Evolutionary conservation across 2,329 filamentous ascomycete genomes (phyloP).

Genomic region (Raffaelea albimanens): DNA sequence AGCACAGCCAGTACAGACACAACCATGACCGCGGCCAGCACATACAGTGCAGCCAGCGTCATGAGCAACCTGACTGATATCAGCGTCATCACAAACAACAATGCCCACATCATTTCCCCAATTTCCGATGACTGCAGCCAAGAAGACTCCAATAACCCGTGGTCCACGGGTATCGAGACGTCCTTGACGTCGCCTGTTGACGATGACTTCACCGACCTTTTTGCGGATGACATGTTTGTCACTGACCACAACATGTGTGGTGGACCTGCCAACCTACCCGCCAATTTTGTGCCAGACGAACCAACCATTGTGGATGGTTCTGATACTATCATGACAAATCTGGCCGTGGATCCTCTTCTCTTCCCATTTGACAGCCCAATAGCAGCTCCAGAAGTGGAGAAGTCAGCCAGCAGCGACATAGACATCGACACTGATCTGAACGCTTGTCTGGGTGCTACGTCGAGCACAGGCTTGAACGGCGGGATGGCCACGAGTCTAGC

Average conservation of each 20-base stretch:
- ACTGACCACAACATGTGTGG: neutral
- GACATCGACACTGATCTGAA: too few species aligned
- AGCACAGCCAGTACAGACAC: conserved; percentile 16
- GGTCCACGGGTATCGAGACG: conserved; percentile 30
- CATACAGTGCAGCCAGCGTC: conserved; percentile 13
- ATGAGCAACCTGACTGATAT: conserved; percentile 5
- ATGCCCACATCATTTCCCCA: conserved; percentile 30
- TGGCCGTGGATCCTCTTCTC: too few species aligned
- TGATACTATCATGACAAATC: too few species aligned
- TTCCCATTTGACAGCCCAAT: too few species aligned
- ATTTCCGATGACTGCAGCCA: conserved; percentile 31
- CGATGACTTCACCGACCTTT: conserved; percentile 22
- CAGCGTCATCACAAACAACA: conserved; percentile 18
- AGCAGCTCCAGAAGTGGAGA: too few species aligned
- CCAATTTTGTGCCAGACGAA: too few species aligned
- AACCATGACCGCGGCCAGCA: conserved; percentile 8
- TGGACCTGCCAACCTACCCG: neutral
- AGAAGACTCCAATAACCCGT: conserved; percentile 25
- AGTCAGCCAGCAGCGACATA: too few species aligned
- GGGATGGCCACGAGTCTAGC: too few species aligned
- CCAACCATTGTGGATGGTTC: too few species aligned
- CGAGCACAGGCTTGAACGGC: too few species aligned
- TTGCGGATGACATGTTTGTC: conserved; percentile 19
- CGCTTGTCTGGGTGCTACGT: too few species aligned
- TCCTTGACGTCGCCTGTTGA: conserved; percentile 36